Conservation (phyloP, 768 basidiomycete species). For the Termitomyces sp. region DNA sequence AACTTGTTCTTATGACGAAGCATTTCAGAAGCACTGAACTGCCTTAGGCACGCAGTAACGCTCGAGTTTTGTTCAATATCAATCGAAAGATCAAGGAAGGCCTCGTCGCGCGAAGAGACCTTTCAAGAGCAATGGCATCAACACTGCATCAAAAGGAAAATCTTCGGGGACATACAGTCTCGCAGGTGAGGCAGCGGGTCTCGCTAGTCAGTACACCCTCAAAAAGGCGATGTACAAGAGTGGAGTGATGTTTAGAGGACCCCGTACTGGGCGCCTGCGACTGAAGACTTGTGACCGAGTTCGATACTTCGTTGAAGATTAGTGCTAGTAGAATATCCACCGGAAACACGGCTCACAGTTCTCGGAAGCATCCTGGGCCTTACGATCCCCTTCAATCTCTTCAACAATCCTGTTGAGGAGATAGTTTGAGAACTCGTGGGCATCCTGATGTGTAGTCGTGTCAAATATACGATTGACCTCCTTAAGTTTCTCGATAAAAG, state of each 20-base stretch:
- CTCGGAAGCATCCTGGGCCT: slow-evolving; percentile 38
- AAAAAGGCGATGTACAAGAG: slow-evolving; percentile 88
- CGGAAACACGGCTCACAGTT: slow-evolving; percentile 51
- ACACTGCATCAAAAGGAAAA: slow-evolving; percentile 4
- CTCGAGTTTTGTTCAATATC: slow-evolving; percentile 99
- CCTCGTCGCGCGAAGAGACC: slow-evolving; percentile 92
- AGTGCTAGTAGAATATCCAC: slow-evolving; percentile 1
- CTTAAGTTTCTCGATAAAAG: slow-evolving; percentile 91
- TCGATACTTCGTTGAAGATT: slow-evolving; percentile 43
- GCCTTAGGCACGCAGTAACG: slow-evolving; percentile 90
- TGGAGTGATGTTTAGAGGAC: slow-evolving; percentile 45
- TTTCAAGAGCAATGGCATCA: slow-evolving; percentile 21
- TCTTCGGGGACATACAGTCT: slow-evolving; percentile 60
- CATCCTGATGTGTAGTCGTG: slow-evolving; percentile 93
- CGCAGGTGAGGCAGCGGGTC: slow-evolving; percentile 96
- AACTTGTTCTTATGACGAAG: slow-evolving; percentile 98
- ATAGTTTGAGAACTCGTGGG: slow-evolving; percentile 97
- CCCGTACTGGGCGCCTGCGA: slow-evolving; percentile 42
- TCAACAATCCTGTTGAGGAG: slow-evolving; percentile 90
- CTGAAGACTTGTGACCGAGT: slow-evolving; percentile 51
- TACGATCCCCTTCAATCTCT: slow-evolving; percentile 77
- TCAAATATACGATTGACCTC: slow-evolving; percentile 90
- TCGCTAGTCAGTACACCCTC: slow-evolving; percentile 95
- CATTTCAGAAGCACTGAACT: slow-evolving; percentile 98
- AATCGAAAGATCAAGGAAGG: slow-evolving; percentile 97